Base-by-base conservation (phyloP, 2,329 filamentous ascomycete genomes). In the Calonectria naviculata region DNA sequence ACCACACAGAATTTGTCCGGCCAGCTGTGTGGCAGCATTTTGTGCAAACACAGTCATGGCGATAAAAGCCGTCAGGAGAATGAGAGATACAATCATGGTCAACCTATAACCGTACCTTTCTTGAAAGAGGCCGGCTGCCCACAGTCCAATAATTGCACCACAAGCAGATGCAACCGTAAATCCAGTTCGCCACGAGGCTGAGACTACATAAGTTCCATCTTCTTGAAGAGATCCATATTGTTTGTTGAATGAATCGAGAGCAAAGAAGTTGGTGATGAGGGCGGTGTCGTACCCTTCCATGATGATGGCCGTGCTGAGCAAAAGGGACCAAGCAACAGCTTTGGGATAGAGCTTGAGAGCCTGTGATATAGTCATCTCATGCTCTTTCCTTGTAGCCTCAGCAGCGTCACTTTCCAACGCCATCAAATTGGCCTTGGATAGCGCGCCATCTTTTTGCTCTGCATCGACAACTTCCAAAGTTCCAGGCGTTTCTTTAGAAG, bases 101-200 rank as follows among this genome's bases (percentile, higher is more conserved):
- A 68, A 72, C 31, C 73, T 63, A 41, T 77, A 77, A 6, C 75
- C 75, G 36, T 76, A 73, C 0, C 64, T 68, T 28, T 77, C 75
- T 0, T 74, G 76, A 2, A 73, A 61, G 61, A 69, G 74, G 5
- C 75, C 75, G 21, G 74, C 77, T 49, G 77, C 71, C 24, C 76
- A 68, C 10, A 77, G 67, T 21, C 75, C 75, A 31, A 77, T 73
- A 26, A 77, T 77, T 28, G 73, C 74, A 21, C 75, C 75, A 28
- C 68, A 68, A n/a, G 73, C 73, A 21, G 71, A 71, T 56, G 71
- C 76, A n/a, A 76, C 75, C 8, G 73, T 75, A 6, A 78, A 41
- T 1, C 75, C 76, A 1, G 75, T 66, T 61, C 77, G 76, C 76
- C 76, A 78, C 0, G 73, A 49, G 28, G 76, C 76, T 2, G 75